Conservation (phyloP, 257 asterid species). For the Salvia rosmarinus region DNA sequence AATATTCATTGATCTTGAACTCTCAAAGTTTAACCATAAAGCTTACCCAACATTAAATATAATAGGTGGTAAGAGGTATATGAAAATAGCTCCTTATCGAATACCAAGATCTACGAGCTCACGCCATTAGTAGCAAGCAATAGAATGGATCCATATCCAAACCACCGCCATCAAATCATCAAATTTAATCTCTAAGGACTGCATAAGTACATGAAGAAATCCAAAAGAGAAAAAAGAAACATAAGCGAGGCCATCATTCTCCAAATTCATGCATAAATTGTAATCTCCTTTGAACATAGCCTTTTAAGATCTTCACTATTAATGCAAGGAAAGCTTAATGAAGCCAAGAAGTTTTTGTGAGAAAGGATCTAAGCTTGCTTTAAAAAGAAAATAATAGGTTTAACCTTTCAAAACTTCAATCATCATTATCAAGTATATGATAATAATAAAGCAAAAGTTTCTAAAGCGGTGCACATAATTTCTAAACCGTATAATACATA, state of each 20-base stretch:
- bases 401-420: too few species aligned
- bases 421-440: too few species aligned
- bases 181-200: not conserved
- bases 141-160: conserved; percentile 7
- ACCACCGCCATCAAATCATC: conserved; percentile 38
- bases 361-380: too few species aligned
- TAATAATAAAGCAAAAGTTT: too few species aligned
- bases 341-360: too few species aligned
- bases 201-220: not conserved
- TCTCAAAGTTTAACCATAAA: not conserved
- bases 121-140: conserved; percentile 52
- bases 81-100: conserved; percentile 73
- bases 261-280: not conserved
- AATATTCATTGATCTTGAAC: not conserved
- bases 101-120: conserved; percentile 59
- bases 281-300: too few species aligned
- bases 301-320: too few species aligned
- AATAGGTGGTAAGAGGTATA: conserved; percentile 81
- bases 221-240: not conserved
- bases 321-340: too few species aligned
- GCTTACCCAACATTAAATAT: conserved; percentile 77
- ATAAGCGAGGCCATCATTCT: not conserved
- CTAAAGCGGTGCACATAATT: too few species aligned
- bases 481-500: conserved; percentile 70
- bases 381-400: too few species aligned